Percentiles rank a stretch among this genome's conserved stretches.
Evolutionary conservation across 2,329 filamentous ascomycete species (phyloP).

Genomic region (Colletotrichum theobromicola): DNA sequence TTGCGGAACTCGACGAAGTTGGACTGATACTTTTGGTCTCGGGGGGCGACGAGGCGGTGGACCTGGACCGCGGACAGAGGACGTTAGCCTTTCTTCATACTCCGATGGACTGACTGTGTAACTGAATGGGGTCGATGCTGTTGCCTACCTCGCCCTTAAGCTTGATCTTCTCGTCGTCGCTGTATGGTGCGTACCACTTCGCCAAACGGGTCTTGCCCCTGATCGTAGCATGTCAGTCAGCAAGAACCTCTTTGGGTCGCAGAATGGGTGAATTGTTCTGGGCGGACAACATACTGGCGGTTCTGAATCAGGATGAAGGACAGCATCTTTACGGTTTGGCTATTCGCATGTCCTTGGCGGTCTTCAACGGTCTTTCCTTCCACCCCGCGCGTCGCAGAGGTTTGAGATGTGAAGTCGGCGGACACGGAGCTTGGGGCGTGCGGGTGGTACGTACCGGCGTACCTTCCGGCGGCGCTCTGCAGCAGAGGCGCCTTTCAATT

Average conservation of each 20-base stretch:
- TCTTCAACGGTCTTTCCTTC: neutral
- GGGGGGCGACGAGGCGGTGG: conserved; percentile 94
- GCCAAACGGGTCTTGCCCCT: conserved; percentile 98
- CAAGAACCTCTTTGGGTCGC: neutral
- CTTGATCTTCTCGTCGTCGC: conserved; percentile 98
- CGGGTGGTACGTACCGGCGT: conserved; percentile 6
- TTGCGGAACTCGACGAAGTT: conserved; percentile 98
- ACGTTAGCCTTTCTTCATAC: neutral
- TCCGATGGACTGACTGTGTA: neutral
- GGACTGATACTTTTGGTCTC: conserved; percentile 99
- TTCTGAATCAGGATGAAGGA: conserved; percentile 88
- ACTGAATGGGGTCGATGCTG: neutral
- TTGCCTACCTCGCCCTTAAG: conserved; percentile 87
- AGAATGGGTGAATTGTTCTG: neutral
- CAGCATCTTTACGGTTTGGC: conserved; percentile 52
- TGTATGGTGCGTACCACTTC: conserved; percentile 99
- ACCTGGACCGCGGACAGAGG: conserved; percentile 58
- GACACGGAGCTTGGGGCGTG: conserved; percentile 14
- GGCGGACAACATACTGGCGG: conserved; percentile 64
- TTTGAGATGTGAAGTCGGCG: conserved; percentile 13
- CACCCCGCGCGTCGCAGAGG: conserved; percentile 4
- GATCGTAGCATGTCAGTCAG: neutral
- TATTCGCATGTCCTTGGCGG: neutral
- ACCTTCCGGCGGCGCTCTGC: neutral
- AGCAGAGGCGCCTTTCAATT: neutral